Evolutionary conservation across 768 basidiomycete genomes (phyloP), one percentile per base, ranked within the genome.

Genomic region (Infundibulicybe gibba): DNA sequence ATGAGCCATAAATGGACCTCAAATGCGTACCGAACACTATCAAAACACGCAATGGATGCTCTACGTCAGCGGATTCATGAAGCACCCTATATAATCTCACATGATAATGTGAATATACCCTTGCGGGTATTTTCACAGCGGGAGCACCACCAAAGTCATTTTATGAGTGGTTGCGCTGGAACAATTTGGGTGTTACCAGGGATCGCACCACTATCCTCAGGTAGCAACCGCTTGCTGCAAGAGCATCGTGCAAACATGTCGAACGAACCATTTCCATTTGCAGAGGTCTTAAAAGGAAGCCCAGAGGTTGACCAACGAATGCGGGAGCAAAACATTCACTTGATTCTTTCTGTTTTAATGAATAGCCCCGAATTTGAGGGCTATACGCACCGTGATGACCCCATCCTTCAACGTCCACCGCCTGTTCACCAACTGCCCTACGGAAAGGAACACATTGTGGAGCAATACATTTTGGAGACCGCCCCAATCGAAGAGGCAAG

Each of bases 61-160:
- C 51, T 55, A 3, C 20, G 39, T 1, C 4, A 16, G 9, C n/a
- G 34, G 0, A 52, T 59, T 19, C 49, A 54, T 4, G 34, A 43
- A 4, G 19, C 31, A 11, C 60, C 52, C 5, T 59, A 50, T 49
- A 17, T 40, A 14, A 45, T 60, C 3, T 34, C 49, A 1, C 56
- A 60, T 39, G 53, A 61, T 45, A 61, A 61, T 31, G 35, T 55
- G 32, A 50, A 60, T 35, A 30, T 61, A 5, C 49, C 57, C 12
- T 41, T 58, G n/a, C 49, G 47, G n/a, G 57, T 59, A 2, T 62
- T 57, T 41, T 58, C 54, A 5, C 59, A 62, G 44, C 46, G 52
- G 10, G 32, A 59, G 0, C n/a, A 57, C 32, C 56, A 62, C 41
- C 51, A 60, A 40, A 54, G 54, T 16, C 53, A 59, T 32, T 61